Evolutionary conservation across 164 flowering plant species (phyloP).

Genomic region (Paratinospora sagittata): DNA sequence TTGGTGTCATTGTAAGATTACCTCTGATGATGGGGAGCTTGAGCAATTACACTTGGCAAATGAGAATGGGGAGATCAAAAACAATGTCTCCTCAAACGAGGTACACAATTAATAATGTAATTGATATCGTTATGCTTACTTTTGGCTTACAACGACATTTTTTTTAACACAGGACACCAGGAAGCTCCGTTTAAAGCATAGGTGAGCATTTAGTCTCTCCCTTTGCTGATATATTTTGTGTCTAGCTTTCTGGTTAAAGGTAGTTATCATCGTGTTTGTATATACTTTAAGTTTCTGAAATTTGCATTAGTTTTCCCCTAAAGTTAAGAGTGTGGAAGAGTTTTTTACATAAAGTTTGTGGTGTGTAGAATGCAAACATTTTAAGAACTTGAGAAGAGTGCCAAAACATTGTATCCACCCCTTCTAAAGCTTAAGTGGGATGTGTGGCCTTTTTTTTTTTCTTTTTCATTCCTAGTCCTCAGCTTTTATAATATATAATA

Average conservation of each 20-base stretch:
- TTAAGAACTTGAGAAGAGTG: background rate
- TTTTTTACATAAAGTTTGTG: background rate
- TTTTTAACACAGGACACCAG: constrained; percentile 17
- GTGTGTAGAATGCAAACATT: background rate
- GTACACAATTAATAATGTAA: constrained; percentile 14
- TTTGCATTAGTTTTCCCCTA: background rate
- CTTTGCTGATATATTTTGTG: background rate
- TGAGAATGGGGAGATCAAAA: constrained; percentile 38
- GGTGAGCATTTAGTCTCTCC: constrained; percentile 23
- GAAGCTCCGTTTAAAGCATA: constrained; percentile 12
- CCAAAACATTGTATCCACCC: background rate
- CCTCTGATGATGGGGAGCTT: constrained; percentile 38
- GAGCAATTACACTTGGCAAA: constrained; percentile 34
- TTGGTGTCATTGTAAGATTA: constrained; percentile 26
- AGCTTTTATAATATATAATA: background rate
- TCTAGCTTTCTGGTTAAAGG: background rate
- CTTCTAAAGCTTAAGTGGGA: background rate
- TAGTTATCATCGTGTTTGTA: background rate
- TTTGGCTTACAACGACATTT: constrained; percentile 17
- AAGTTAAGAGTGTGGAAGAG: background rate
- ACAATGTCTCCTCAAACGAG: constrained; percentile 19
- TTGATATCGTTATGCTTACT: background rate
- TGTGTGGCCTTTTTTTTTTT: background rate
- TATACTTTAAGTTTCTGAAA: background rate
- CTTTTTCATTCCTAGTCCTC: background rate